Conservation (phyloP, 2,329 filamentous ascomycete genomes). For the Dryadomyces quercus-mongolicae region DNA sequence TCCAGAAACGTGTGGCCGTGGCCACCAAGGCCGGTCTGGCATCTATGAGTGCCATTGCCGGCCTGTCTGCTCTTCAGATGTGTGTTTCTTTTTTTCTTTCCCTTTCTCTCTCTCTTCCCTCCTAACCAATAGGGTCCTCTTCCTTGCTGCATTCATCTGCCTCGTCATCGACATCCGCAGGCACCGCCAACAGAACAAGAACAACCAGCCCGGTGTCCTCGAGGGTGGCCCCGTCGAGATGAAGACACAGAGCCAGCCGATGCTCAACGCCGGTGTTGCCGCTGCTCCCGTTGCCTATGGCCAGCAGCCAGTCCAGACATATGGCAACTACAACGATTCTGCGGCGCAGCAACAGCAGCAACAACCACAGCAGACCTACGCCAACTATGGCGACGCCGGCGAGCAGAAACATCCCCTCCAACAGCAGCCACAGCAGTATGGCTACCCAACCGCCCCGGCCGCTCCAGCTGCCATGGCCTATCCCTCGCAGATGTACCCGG, state of each 20-base stretch:
- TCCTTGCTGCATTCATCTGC: slow-evolving; percentile 31
- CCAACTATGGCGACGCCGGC: background rate
- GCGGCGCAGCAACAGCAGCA: background rate
- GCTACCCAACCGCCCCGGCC: too few species aligned
- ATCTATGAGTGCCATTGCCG: slow-evolving; percentile 18
- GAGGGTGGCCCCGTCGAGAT: slow-evolving; percentile 17
- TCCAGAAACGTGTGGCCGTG: slow-evolving; percentile 13
- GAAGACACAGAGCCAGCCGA: slow-evolving; percentile 13
- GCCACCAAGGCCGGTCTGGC: slow-evolving; percentile 13
- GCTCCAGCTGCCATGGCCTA: background rate
- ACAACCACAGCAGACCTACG: background rate
- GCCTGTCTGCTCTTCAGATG: slow-evolving; percentile 18
- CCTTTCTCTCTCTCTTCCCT: slow-evolving; percentile 7
- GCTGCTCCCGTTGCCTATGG: background rate
- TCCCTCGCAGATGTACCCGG: background rate
- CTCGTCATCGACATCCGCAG: slow-evolving; percentile 20
- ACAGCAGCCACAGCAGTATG: background rate
- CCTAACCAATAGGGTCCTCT: slow-evolving; percentile 15
- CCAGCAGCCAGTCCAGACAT: background rate
- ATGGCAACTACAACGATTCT: background rate
- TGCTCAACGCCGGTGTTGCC: background rate
- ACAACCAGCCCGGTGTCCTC: slow-evolving; percentile 7
- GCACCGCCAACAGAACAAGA: slow-evolving; percentile 13
- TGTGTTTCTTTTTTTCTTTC: slow-evolving; percentile 7
- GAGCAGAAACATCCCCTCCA: background rate